Base-by-base conservation (phyloP, 805 yeast genomes). In the Teunomyces panamensis region DNA sequence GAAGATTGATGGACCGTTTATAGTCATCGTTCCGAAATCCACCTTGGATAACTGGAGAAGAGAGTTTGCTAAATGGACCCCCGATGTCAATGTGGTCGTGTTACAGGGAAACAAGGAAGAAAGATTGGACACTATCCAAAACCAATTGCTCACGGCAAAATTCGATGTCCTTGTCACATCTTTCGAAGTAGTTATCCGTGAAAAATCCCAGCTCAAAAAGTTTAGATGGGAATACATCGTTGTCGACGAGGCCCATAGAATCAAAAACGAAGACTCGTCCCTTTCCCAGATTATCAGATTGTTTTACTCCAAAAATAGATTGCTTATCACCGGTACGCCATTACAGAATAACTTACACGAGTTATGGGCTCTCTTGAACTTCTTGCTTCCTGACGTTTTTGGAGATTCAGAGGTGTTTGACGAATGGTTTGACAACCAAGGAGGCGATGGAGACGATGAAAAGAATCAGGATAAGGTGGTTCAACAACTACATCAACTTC, bases 21-120 rank as follows among this genome's bases (percentile, higher is more conserved):
- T 94, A 41, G 83, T 94, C 26, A 85, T 92, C 49, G 98, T 91
- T 2, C 99, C 99, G 9, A 94, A 94, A 64, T 89, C 97, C 0
- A 92, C 99, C 0, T 74, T 92, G 48, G 97, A 94, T 63, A 92
- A 94, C 68, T 92, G 99, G 99, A 77, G 89, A 62, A 79, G 98
- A 60, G 99, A 92, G 67, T 92, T 92, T 69, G 83, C 83, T 28
- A 85, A 81, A 65, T 92, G 98, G 98, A 94, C 97, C 0, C 97
- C 98, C 0, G 96, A 90, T 3, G 96, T 92, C 9, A 81, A 84
- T 54, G 88, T 86, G 0, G 73, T 89, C 7, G 91, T 94, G 0
- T 69, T 94, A 39, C 96, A 90, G 63, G 99, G 99, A 32, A 83
- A 81, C 55, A 94, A 92, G 64, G 96, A 89, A n/a, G 80, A 78